These are phyloP conservation scores for Cenchrus fungigraminus DNA, from an alignment of 176 grass and related monocot genomes.

Conservation along the genomic window DNA sequence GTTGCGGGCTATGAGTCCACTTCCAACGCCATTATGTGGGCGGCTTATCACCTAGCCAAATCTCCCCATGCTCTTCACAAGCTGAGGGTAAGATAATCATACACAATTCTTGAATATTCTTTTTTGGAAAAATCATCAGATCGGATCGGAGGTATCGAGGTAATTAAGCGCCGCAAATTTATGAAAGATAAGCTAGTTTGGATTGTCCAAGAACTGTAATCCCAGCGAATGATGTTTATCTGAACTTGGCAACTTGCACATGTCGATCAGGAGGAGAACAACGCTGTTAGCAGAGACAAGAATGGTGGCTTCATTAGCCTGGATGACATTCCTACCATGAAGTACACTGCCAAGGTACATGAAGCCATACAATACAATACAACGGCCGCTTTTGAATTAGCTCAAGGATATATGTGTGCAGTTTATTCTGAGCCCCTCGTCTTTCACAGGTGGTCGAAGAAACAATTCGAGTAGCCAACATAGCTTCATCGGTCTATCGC, in stretches of 20 bases:
- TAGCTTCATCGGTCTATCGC: not conserved
- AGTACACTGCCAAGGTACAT: constrained; percentile 43
- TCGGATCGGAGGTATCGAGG: no score
- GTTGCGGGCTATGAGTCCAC: constrained; percentile 44
- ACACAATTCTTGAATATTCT: no score
- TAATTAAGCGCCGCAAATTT: no score
- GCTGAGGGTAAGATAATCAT: constrained; percentile 29
- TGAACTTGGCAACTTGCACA: not conserved
- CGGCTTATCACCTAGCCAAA: constrained; percentile 44
- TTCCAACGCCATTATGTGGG: constrained; percentile 43
- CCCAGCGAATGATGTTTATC: not conserved
- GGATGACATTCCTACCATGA: constrained; percentile 33
- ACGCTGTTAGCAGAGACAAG: not conserved
- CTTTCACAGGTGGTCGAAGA: constrained; percentile 32
- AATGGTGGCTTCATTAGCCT: constrained; percentile 38
- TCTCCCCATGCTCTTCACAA: constrained; percentile 35
- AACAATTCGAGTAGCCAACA: constrained; percentile 35
- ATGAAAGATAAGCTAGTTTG: not conserved
- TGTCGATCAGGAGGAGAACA: constrained; percentile 31
- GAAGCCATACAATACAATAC: not conserved
- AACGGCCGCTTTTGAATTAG: not conserved
- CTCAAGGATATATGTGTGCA: not conserved
- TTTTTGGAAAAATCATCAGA: no score
- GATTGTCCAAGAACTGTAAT: no score
- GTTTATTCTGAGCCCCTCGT: not conserved